Evolutionary conservation across 768 basidiomycete species (phyloP).

Genomic region (Melanogaster broomeanus): DNA sequence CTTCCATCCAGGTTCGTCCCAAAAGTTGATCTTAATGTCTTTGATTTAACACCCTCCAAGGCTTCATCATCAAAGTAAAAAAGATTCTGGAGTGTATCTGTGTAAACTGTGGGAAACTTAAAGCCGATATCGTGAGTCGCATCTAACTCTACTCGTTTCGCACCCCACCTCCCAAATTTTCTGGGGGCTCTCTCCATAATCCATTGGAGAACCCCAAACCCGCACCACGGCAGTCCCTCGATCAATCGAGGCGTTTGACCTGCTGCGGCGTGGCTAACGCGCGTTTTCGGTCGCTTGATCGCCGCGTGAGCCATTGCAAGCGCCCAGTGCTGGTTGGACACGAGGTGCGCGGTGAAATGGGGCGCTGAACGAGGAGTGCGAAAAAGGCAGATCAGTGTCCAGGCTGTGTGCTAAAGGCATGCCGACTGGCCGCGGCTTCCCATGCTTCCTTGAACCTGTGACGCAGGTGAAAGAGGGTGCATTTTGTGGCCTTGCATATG

Average conservation of each 20-base stretch:
- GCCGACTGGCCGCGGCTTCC: constrained; percentile 22
- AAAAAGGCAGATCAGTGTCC: constrained; percentile 42
- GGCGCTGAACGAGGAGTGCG: constrained; percentile 97
- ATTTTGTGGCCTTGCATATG: constrained; percentile 60
- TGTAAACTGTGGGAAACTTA: constrained; percentile 97
- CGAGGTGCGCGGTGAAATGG: constrained; percentile 94
- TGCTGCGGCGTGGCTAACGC: constrained; percentile 72
- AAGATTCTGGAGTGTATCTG: constrained; percentile 99
- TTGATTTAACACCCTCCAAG: constrained; percentile 35
- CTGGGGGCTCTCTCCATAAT: constrained; percentile 96
- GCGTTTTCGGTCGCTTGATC: constrained; percentile 95
- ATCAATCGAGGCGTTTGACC: constrained; percentile 82
- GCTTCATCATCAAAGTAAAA: constrained; percentile 98
- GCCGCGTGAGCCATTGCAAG: constrained; percentile 73
- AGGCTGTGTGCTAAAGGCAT: constrained; percentile 28
- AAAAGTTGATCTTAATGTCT: neutral
- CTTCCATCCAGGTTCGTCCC: constrained; percentile 85
- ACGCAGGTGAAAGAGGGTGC: constrained; percentile 57
- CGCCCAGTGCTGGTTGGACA: constrained; percentile 80
- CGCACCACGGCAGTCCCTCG: constrained; percentile 76
- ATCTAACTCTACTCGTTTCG: constrained; percentile 88
- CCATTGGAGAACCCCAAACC: constrained; percentile 93
- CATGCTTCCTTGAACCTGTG: constrained; percentile 58
- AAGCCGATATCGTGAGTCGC: constrained; percentile 94
- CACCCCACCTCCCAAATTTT: constrained; percentile 91